A percentile compares a stretch with the other conserved stretches of the same genome.
phyloP scores from a whole-genome alignment of 305 asterid species.

The Fraxinus ornus region DNA sequence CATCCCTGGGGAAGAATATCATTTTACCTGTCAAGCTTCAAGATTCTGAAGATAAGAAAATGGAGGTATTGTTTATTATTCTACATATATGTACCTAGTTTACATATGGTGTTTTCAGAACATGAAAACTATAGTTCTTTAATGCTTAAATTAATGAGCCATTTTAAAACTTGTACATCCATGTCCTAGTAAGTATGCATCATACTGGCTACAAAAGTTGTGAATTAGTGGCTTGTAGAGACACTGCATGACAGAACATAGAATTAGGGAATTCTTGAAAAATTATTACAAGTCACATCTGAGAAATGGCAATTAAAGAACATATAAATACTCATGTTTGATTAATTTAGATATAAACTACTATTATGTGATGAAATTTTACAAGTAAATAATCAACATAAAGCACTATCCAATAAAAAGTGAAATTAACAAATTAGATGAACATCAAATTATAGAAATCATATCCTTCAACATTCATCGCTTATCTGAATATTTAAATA shows the following conservation, averaged over 20 bases:
- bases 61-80: slow-evolving; percentile 46
- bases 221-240: neutral
- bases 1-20: slow-evolving; percentile 65
- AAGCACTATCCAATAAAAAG: neutral
- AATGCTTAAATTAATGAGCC: neutral
- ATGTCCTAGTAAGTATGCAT: neutral
- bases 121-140: neutral
- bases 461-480: neutral
- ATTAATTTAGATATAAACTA: neutral
- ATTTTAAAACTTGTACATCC: neutral
- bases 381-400: neutral
- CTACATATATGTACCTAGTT: slow-evolving; percentile 11
- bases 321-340: neutral
- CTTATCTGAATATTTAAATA: neutral
- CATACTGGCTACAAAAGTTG: neutral
- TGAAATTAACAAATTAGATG: neutral
- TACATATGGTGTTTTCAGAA: slow-evolving; percentile 11
- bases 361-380: neutral
- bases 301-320: neutral
- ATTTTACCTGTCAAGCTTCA: slow-evolving; percentile 49
- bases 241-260: neutral
- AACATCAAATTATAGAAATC: neutral
- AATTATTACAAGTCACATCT: neutral
- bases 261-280: neutral
- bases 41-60: slow-evolving; percentile 43